Conservation (phyloP, 148 eudicot species). For the Spergularia marina region DNA sequence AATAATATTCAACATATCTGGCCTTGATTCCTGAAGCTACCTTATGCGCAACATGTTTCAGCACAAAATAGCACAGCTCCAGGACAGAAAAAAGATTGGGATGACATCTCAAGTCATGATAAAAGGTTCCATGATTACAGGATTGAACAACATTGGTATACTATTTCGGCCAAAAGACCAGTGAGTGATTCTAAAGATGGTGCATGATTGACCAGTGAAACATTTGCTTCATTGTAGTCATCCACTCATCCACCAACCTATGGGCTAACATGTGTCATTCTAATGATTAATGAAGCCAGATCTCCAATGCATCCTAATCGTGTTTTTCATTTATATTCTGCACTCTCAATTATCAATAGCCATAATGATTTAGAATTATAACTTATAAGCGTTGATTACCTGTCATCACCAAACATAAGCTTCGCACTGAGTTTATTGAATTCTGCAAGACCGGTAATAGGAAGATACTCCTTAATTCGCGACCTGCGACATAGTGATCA, state of each 20-base stretch:
- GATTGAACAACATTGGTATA: not conserved
- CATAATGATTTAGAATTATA: constrained; percentile 3
- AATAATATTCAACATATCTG: too few species aligned
- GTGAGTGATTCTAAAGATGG: too few species aligned
- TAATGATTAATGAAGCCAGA: too few species aligned
- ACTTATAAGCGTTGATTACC: constrained; percentile 36
- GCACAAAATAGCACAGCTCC: not conserved
- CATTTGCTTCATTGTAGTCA: too few species aligned
- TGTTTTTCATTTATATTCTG: not conserved
- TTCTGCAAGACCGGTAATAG: constrained; percentile 86
- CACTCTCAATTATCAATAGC: not conserved
- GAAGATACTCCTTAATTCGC: constrained; percentile 92
- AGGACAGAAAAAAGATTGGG: not conserved
- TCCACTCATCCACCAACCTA: too few species aligned
- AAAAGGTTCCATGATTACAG: not conserved
- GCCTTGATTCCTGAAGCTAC: not conserved
- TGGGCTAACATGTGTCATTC: too few species aligned
- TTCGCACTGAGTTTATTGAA: constrained; percentile 95
- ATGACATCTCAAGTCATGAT: not conserved
- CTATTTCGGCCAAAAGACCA: not conserved
- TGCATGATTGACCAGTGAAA: too few species aligned
- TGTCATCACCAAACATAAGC: constrained; percentile 88
- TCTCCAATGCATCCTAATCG: not conserved
- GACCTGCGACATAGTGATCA: constrained; percentile 43
- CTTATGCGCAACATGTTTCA: not conserved